A percentile compares a stretch with the other conserved stretches of the same genome.
Conservation (phyloP, 148 eudicot species). For the Rhododendron henanense region DNA sequence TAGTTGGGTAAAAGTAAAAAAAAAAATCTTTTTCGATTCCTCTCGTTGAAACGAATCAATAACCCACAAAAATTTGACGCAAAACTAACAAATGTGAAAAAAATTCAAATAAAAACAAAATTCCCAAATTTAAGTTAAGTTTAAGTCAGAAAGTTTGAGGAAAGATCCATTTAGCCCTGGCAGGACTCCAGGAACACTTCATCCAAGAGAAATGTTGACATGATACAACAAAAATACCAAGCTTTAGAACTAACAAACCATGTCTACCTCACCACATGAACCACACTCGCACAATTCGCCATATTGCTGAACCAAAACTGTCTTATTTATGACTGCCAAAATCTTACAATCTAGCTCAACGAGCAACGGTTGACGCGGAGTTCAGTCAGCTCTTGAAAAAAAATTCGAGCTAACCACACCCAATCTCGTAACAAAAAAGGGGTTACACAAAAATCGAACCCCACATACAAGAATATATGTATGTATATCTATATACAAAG, state of each 20-base stretch:
- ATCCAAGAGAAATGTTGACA: neutral
- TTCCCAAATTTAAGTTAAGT: no score
- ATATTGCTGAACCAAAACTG: neutral
- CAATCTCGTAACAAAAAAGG: neutral
- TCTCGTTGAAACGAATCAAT: no score
- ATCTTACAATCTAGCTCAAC: neutral
- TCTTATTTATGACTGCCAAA: constrained; percentile 3
- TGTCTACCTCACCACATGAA: neutral
- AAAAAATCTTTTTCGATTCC: no score
- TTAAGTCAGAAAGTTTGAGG: neutral
- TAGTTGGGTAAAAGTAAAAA: no score
- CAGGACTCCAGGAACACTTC: neutral
- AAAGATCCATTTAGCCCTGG: neutral
- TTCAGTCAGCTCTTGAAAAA: constrained; percentile 38
- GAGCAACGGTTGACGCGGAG: neutral
- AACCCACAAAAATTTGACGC: no score
- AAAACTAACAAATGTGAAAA: no score
- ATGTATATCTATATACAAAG: neutral
- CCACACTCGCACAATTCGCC: neutral
- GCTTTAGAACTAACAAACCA: neutral
- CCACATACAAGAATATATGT: neutral
- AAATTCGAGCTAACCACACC: constrained; percentile 24
- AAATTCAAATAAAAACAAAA: no score
- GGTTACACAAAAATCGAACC: neutral
- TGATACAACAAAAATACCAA: neutral